These are phyloP conservation scores for Gloeophyllum trabeum DNA, from an alignment of 768 basidiomycete genomes.

Conservation along the genomic window DNA sequence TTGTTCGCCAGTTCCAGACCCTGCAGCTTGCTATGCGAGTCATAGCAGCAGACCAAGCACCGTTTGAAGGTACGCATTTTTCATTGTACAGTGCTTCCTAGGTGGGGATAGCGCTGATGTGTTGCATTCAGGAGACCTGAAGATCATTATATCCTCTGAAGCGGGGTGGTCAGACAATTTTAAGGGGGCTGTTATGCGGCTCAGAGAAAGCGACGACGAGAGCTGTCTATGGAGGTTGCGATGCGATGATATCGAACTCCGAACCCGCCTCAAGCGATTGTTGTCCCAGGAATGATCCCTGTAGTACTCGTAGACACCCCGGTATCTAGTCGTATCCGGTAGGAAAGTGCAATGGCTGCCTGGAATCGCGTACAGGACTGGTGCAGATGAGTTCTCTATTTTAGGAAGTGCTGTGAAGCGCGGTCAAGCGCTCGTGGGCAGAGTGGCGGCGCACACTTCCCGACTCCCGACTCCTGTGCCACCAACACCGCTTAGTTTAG, in stretches of 20 bases:
- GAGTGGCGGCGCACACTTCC: too few species aligned
- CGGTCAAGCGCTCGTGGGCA: too few species aligned
- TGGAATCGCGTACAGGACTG: too few species aligned
- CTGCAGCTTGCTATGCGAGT: slow-evolving; percentile 34
- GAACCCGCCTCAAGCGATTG: slow-evolving; percentile 30
- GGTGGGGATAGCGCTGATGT: neutral
- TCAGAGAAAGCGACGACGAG: slow-evolving; percentile 56
- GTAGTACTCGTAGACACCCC: too few species aligned
- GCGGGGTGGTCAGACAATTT: too few species aligned
- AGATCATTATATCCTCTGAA: slow-evolving; percentile 33
- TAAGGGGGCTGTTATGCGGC: slow-evolving; percentile 32
- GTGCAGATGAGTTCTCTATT: too few species aligned
- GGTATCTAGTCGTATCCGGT: too few species aligned
- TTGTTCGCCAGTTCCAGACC: slow-evolving; percentile 42
- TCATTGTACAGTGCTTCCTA: neutral
- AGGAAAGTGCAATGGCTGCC: too few species aligned
- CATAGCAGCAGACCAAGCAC: slow-evolving; percentile 38
- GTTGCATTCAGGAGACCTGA: slow-evolving; percentile 44
- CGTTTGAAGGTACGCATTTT: slow-evolving; percentile 41
- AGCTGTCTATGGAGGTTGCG: slow-evolving; percentile 66
- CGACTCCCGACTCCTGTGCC: too few species aligned
- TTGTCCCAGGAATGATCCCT: slow-evolving; percentile 19
- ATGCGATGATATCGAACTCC: slow-evolving; percentile 32
- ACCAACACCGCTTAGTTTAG: too few species aligned
- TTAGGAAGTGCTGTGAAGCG: too few species aligned